Evolutionary conservation across 139 green algal species (phyloP).

Genomic region (Yamagishiella unicocca): DNA sequence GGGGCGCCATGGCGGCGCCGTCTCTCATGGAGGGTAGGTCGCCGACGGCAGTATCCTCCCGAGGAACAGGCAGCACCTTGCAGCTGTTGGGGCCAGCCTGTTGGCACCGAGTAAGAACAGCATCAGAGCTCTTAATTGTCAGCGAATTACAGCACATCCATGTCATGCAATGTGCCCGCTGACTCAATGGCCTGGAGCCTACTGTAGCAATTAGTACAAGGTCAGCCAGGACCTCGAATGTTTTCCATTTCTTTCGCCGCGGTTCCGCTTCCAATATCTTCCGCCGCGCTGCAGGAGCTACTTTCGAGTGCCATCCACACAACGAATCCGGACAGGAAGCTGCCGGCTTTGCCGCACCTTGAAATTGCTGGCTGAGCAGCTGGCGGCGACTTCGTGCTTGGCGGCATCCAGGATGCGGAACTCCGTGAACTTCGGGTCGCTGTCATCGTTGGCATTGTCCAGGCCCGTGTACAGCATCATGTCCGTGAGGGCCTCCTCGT

Average conservation of each 20-base stretch:
- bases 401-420: not conserved
- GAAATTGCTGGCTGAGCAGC: not conserved
- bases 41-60: not conserved
- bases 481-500: not conserved
- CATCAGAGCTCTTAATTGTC: too few relatives aligned
- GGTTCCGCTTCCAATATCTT: too few relatives aligned
- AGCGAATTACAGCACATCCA: too few relatives aligned
- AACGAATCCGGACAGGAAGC: too few relatives aligned
- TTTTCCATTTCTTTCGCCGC: too few relatives aligned
- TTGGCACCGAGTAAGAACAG: too few relatives aligned
- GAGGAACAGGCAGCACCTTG: conserved; percentile 18
- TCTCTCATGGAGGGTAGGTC: conserved; percentile 2
- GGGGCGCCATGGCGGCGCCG: not conserved
- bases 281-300: too few relatives aligned
- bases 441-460: not conserved
- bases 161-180: too few relatives aligned
- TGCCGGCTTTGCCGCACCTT: not conserved
- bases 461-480: not conserved
- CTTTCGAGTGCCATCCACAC: too few relatives aligned
- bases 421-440: not conserved
- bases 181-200: too few relatives aligned
- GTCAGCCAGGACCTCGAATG: too few relatives aligned
- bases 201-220: too few relatives aligned
- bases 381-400: not conserved
- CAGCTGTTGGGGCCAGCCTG: not conserved